A percentile compares a stretch with the other conserved stretches of the same genome.
Conservation (phyloP, 495 filamentous ascomycete species). For the Penicillium cinerascens region DNA sequence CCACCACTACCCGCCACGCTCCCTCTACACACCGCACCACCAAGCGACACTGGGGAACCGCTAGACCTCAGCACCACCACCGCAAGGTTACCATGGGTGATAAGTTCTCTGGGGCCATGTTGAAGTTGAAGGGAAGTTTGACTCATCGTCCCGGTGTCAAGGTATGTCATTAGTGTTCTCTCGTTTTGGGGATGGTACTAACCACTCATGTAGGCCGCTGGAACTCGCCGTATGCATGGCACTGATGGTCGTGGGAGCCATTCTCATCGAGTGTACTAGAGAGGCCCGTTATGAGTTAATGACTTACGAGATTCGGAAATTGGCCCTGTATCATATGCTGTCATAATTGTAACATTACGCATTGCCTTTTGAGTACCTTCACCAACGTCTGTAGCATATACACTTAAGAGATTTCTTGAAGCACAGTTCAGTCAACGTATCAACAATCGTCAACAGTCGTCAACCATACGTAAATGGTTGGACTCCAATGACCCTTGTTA, state of each 20-base stretch:
- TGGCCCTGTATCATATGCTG: neutral
- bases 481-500: too few species aligned
- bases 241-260: conserved; percentile 60
- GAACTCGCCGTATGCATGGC: conserved; percentile 66
- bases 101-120: conserved; percentile 65
- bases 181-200: neutral
- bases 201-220: conserved; percentile 54
- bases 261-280: conserved; percentile 26
- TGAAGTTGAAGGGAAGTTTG: conserved; percentile 61
- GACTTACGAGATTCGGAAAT: neutral
- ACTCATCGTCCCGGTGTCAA: conserved; percentile 61
- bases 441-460: too few species aligned
- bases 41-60: conserved; percentile 9
- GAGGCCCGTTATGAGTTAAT: neutral
- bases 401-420: too few species aligned
- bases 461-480: too few species aligned
- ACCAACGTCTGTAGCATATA: too few species aligned
- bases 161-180: conserved; percentile 33
- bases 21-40: conserved; percentile 1
- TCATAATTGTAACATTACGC: neutral
- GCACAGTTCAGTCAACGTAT: too few species aligned
- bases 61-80: conserved; percentile 50
- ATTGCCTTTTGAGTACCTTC: neutral
- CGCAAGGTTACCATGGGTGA: conserved; percentile 59
- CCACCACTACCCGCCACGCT: conserved; percentile 16